A percentile compares a stretch with the other conserved stretches of the same genome.
These are phyloP conservation scores for Sutorius australiensis DNA, from an alignment of 768 basidiomycete genomes.

Conservation along the genomic window DNA sequence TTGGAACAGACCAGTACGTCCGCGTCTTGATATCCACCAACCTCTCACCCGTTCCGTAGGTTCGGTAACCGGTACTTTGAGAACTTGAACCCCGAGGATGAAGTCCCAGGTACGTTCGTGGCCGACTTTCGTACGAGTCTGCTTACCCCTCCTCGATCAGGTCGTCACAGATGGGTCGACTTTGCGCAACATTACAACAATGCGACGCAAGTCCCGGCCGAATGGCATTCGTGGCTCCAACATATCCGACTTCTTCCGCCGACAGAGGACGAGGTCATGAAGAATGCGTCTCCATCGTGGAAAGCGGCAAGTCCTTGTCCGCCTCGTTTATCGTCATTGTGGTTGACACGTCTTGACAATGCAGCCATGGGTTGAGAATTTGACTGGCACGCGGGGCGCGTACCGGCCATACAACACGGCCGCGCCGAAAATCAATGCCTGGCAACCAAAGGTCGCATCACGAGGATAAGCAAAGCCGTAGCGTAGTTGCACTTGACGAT, in stretches of 20 bases:
- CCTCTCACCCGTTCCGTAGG: constrained; percentile 35
- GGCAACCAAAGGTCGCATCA: constrained; percentile 70
- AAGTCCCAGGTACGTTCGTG: constrained; percentile 69
- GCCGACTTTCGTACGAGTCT: not conserved
- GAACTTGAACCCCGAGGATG: constrained; percentile 82
- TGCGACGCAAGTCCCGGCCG: constrained; percentile 90
- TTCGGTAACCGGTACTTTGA: constrained; percentile 96
- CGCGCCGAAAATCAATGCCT: constrained; percentile 74
- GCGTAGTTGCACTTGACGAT: not conserved
- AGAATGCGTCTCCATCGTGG: constrained; percentile 73
- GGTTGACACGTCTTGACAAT: not conserved
- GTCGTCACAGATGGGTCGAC: constrained; percentile 97
- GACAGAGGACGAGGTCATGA: constrained; percentile 66
- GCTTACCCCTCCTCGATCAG: constrained; percentile 35
- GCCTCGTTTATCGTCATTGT: not conserved
- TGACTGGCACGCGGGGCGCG: constrained; percentile 91
- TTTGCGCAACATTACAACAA: constrained; percentile 87
- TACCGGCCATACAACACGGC: constrained; percentile 88
- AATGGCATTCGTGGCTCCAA: constrained; percentile 95
- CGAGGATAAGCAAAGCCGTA: constrained; percentile 34
- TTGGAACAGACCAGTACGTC: constrained; percentile 82
- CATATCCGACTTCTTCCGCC: constrained; percentile 88
- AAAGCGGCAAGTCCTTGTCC: constrained; percentile 59
- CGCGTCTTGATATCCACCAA: too few species aligned
- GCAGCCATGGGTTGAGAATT: constrained; percentile 81